phyloP scores from a whole-genome alignment of 306 rosid genomes.

The Fagus crenata region DNA sequence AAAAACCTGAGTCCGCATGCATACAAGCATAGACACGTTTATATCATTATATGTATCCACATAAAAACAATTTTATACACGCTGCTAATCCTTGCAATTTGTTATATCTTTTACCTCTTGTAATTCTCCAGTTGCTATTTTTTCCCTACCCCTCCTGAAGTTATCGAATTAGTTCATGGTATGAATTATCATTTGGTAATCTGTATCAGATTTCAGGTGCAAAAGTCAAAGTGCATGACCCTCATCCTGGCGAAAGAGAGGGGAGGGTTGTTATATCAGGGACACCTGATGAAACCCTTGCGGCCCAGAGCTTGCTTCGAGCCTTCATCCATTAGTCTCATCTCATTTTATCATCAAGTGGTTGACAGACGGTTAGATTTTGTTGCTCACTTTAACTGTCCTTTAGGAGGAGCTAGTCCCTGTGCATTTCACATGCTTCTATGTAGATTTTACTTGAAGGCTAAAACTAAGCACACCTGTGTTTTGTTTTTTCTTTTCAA shows the following conservation, averaged over 20 bases:
- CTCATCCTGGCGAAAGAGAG: slow-evolving; percentile 44
- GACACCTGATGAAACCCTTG: slow-evolving; percentile 63
- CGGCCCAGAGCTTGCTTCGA: slow-evolving; percentile 70
- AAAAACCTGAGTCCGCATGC: background rate
- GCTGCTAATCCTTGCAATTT: background rate
- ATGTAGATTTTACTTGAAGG: background rate
- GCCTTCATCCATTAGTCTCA: slow-evolving; percentile 49
- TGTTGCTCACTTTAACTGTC: background rate
- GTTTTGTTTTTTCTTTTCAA: too few species aligned
- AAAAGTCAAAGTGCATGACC: slow-evolving; percentile 53
- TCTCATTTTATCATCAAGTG: background rate
- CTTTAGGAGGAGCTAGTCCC: background rate
- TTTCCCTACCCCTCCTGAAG: background rate
- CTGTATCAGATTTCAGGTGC: slow-evolving; percentile 73
- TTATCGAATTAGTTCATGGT: background rate
- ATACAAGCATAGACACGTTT: background rate
- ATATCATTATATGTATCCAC: too few species aligned
- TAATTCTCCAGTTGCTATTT: background rate
- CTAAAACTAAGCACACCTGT: too few species aligned
- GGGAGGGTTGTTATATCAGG: slow-evolving; percentile 70
- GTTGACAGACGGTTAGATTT: background rate
- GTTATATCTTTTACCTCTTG: slow-evolving; percentile 2
- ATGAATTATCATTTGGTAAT: background rate
- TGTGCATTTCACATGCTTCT: background rate
- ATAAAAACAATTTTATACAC: background rate